Conservation (phyloP, 192 early-diverging fungal genomes). For the Coemansia sp. region DNA sequence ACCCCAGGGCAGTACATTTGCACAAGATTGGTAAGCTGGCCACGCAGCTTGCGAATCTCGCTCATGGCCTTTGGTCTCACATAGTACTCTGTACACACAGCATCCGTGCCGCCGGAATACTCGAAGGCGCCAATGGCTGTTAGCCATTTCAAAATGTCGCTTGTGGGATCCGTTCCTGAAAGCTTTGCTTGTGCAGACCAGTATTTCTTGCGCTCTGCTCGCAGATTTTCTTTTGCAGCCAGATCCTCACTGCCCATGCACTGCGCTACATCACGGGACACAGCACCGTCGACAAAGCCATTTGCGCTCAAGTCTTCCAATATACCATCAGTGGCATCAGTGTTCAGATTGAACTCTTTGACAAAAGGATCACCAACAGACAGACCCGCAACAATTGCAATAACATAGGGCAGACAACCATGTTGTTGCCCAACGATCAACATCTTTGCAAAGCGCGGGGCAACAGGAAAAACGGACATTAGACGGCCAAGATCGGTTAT, state of each 20-base stretch:
- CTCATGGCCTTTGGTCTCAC: slow-evolving; percentile 82
- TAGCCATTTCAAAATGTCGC: slow-evolving; percentile 85
- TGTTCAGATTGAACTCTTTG: slow-evolving; percentile 65
- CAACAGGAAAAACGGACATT: slow-evolving; percentile 89
- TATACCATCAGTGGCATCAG: slow-evolving; percentile 27
- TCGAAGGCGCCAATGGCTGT: slow-evolving; percentile 89
- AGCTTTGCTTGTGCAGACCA: slow-evolving; percentile 67
- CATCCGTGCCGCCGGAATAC: slow-evolving; percentile 62
- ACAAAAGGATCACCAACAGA: slow-evolving; percentile 95
- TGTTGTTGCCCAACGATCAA: slow-evolving; percentile 87
- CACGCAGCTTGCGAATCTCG: slow-evolving; percentile 76
- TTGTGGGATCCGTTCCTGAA: slow-evolving; percentile 64
- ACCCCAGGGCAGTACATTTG: slow-evolving; percentile 63
- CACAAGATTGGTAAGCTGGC: slow-evolving; percentile 72
- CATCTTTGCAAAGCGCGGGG: slow-evolving; percentile 81
- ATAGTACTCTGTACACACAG: slow-evolving; percentile 81
- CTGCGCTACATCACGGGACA: slow-evolving; percentile 54
- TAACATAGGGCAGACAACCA: slow-evolving; percentile 80
- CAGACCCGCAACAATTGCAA: slow-evolving; percentile 88
- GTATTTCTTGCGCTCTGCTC: slow-evolving; percentile 64
- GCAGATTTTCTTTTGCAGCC: slow-evolving; percentile 61
- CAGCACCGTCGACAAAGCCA: slow-evolving; percentile 36
- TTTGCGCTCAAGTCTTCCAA: slow-evolving; percentile 52
- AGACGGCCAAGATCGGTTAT: slow-evolving; percentile 84
- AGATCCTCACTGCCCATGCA: slow-evolving; percentile 62